Evolutionary conservation across 805 yeast species (phyloP).

Genomic region (Kazachstania psychrophila): DNA sequence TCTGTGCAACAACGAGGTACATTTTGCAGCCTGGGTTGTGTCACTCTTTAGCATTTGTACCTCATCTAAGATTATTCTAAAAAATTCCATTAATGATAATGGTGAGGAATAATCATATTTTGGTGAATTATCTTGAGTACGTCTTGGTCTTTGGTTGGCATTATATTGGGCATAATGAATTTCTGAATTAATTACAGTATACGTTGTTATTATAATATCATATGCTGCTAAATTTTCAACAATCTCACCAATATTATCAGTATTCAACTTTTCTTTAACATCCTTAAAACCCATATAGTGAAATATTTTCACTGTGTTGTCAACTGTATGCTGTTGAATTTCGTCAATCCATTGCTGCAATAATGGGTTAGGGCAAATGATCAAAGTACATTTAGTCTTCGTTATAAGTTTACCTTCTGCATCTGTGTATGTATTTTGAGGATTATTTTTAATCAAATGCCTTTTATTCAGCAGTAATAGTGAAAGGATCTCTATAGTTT

Average conservation of each 20-base stretch:
- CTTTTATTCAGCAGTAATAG: slow-evolving; percentile 56
- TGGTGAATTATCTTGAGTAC: slow-evolving; percentile 22
- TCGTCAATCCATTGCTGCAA: slow-evolving; percentile 82
- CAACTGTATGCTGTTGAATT: slow-evolving; percentile 34
- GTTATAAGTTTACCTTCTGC: slow-evolving; percentile 19
- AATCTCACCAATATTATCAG: slow-evolving; percentile 23
- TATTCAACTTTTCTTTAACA: slow-evolving; percentile 24
- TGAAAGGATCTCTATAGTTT: slow-evolving; percentile 77
- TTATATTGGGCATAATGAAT: slow-evolving; percentile 70
- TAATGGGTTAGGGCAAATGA: slow-evolving; percentile 81
- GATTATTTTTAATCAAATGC: slow-evolving; percentile 12
- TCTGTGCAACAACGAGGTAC: slow-evolving; percentile 71
- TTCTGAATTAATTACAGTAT: slow-evolving; percentile 60
- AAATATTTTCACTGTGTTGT: slow-evolving; percentile 42
- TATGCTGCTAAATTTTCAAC: slow-evolving; percentile 48
- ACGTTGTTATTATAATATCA: slow-evolving; percentile 79
- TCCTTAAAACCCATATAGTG: slow-evolving; percentile 51
- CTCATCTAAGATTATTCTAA: slow-evolving; percentile 87
- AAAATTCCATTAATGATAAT: slow-evolving; percentile 68
- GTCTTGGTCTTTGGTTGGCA: slow-evolving; percentile 34
- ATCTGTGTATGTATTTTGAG: slow-evolving; percentile 8
- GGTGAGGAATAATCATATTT: slow-evolving; percentile 67
- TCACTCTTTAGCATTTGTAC: slow-evolving; percentile 81
- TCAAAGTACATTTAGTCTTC: slow-evolving; percentile 61
- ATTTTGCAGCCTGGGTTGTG: slow-evolving; percentile 66